These are phyloP conservation scores for Quillaja saponaria DNA, from an alignment of 306 rosid genomes.

Conservation along the genomic window DNA sequence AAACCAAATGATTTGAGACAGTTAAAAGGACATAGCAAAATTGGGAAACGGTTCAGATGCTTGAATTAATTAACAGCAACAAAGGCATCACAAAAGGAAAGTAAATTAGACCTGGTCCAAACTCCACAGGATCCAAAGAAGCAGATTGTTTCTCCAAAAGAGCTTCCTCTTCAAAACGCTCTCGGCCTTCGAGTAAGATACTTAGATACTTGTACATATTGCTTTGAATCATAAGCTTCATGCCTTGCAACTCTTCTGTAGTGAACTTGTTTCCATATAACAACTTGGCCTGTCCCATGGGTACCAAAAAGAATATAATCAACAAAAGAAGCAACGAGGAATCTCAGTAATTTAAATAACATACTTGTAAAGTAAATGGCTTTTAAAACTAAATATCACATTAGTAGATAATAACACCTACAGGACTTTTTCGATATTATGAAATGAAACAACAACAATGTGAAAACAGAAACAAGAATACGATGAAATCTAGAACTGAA, in stretches of 20 bases:
- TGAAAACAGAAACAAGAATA: too few species aligned
- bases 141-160: constrained; percentile 41
- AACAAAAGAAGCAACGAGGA: constrained; percentile 2
- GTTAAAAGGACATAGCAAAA: not conserved
- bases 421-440: not conserved
- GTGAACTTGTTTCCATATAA: constrained; percentile 71
- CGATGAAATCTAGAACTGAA: too few species aligned
- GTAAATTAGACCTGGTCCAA: constrained; percentile 46
- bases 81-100: constrained; percentile 22
- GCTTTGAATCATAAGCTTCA: constrained; percentile 90
- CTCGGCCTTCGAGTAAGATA: constrained; percentile 84
- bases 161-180: constrained; percentile 86
- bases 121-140: constrained; percentile 35
- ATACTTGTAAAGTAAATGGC: constrained; percentile 1
- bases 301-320: constrained; percentile 18
- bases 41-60: constrained; percentile 16
- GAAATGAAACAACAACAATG: too few species aligned
- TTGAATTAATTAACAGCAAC: constrained; percentile 24
- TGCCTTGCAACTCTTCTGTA: constrained; percentile 70
- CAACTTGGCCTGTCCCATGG: constrained; percentile 65
- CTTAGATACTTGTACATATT: constrained; percentile 87
- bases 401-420: constrained; percentile 1
- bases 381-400: constrained; percentile 2
- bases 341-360: constrained; percentile 7
- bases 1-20: not conserved